These are phyloP conservation scores for Tricharina praecox DNA, from an alignment of 495 filamentous ascomycete genomes.

Conservation along the genomic window DNA sequence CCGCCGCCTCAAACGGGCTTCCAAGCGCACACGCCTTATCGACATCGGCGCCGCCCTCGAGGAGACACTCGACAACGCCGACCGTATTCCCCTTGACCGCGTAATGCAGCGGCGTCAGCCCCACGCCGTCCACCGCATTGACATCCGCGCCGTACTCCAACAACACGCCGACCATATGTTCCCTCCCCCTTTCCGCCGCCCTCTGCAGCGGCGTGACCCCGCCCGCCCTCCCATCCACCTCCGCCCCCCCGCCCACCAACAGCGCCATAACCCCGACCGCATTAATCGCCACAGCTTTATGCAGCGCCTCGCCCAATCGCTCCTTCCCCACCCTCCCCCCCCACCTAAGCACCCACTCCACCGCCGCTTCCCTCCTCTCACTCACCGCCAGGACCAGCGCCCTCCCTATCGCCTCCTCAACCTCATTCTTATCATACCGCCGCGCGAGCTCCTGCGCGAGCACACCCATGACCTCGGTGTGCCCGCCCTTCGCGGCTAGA, in stretches of 20 bases:
- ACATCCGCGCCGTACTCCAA: conserved; percentile 9
- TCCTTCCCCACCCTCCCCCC: not conserved
- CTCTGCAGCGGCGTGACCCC: not conserved
- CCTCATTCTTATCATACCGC: not conserved
- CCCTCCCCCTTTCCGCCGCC: not conserved
- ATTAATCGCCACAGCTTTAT: not conserved
- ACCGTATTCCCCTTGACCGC: conserved; percentile 5
- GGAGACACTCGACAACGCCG: not conserved
- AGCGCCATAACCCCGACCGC: not conserved
- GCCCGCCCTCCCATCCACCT: not conserved
- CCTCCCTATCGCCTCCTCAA: not conserved
- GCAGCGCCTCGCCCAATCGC: not conserved
- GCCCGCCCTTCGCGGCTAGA: not conserved
- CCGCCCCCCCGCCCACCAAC: not conserved
- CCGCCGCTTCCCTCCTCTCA: not conserved
- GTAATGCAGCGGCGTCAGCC: conserved; percentile 8
- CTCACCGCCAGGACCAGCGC: not conserved
- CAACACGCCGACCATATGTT: conserved; percentile 7
- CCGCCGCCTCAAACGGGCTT: not conserved
- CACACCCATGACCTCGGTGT: not conserved
- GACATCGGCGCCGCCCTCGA: not conserved
- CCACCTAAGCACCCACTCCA: not conserved
- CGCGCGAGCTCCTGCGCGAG: not conserved
- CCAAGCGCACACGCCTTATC: not conserved
- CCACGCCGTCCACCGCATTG: conserved; percentile 6